Percentiles rank a stretch among this genome's conserved stretches.
Evolutionary conservation across 2,329 filamentous ascomycete species (phyloP).

Genomic region (Arthrobotrys pseudoclavata): DNA sequence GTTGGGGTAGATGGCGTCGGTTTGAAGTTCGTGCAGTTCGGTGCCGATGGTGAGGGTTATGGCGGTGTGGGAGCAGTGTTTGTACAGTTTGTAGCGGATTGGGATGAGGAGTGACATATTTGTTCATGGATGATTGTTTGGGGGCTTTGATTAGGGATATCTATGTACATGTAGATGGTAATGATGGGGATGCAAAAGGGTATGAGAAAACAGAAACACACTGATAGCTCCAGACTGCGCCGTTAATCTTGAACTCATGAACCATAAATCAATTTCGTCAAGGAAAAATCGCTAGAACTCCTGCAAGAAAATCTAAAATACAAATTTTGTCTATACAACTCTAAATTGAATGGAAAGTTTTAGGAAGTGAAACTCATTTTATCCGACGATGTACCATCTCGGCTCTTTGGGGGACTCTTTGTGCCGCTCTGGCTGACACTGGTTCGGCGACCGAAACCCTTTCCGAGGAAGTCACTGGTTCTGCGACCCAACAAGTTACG

Average conservation of each 20-base stretch:
- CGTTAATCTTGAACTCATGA: neutral
- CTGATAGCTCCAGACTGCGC: neutral
- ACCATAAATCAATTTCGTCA: neutral
- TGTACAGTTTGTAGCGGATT: slow-evolving; percentile 31
- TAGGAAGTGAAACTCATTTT: slow-evolving; percentile 3
- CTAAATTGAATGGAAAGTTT: neutral
- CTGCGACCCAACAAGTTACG: slow-evolving; percentile 37
- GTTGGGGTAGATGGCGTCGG: neutral
- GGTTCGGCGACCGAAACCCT: slow-evolving; percentile 35
- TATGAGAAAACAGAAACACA: neutral
- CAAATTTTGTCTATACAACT: slow-evolving; percentile 1
- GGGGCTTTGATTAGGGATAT: neutral
- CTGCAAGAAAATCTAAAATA: slow-evolving; percentile 10
- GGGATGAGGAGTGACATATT: slow-evolving; percentile 16
- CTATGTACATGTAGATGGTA: neutral
- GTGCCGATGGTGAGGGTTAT: slow-evolving; percentile 10
- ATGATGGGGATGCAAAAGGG: neutral
- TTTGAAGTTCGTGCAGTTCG: slow-evolving; percentile 1
- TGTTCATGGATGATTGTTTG: neutral
- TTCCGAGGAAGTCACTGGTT: slow-evolving; percentile 39
- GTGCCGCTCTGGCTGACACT: slow-evolving; percentile 31
- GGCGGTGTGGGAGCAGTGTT: slow-evolving; percentile 12
- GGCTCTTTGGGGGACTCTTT: slow-evolving; percentile 29
- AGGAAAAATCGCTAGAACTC: neutral
- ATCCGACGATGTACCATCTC: slow-evolving; percentile 32